Conservation (phyloP, 164 flowering plant genomes). For the Chimonanthus salicifolius region DNA sequence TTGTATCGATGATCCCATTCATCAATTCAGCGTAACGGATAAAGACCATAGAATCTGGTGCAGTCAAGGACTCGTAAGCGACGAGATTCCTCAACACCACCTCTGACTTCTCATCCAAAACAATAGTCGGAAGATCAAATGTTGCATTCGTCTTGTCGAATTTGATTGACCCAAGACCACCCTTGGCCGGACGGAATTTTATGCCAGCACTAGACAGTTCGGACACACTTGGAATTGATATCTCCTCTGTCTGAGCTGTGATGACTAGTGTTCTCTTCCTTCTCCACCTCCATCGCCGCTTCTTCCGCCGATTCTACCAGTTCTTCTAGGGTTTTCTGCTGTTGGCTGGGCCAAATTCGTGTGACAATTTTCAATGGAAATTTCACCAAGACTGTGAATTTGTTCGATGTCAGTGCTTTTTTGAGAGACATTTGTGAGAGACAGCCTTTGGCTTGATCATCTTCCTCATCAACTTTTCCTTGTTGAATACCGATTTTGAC, state of each 20-base stretch:
- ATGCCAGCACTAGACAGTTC: constrained; percentile 6
- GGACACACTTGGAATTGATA: constrained; percentile 6
- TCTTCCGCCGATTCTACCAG: not conserved
- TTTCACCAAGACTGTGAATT: not conserved
- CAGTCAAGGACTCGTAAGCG: constrained; percentile 6
- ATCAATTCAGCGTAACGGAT: constrained; percentile 7
- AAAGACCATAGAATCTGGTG: not conserved
- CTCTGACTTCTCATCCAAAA: constrained; percentile 1
- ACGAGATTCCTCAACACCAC: constrained; percentile 6
- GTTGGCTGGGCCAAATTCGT: not conserved
- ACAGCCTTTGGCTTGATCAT: not conserved
- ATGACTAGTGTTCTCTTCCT: not conserved
- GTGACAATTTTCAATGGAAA: not conserved
- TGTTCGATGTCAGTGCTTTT: not conserved
- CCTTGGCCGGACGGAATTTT: not conserved
- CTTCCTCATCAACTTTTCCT: not conserved
- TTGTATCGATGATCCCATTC: constrained; percentile 9
- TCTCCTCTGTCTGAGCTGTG: constrained; percentile 1
- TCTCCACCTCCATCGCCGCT: not conserved
- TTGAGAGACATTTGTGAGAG: not conserved
- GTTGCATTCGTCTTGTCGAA: constrained; percentile 8
- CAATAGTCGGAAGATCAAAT: constrained; percentile 8
- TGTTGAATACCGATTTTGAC: not conserved
- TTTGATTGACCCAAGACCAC: constrained; percentile 4
- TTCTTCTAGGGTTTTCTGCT: not conserved